Percentiles rank a stretch among this genome's conserved stretches.
phyloP scores from a whole-genome alignment of 345 rosid species.

The Citrus glauca region DNA sequence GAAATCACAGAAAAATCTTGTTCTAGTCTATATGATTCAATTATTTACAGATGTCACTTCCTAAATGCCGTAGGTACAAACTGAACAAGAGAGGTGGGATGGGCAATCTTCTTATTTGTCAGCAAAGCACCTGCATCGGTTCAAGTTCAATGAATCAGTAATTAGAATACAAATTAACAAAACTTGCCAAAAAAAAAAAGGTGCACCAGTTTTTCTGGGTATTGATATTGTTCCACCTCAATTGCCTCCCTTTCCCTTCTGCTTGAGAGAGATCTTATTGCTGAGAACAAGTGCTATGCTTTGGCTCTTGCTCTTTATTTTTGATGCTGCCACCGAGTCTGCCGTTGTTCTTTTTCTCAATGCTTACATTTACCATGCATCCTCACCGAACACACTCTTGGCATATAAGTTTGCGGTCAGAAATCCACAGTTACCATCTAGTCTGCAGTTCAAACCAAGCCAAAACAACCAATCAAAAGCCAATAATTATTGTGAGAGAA shows the following conservation, averaged over 20 bases:
- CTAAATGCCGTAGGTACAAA: conserved; percentile 6
- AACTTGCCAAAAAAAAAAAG: too few relatives aligned
- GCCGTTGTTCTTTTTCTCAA: conserved; percentile 69
- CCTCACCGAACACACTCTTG: conserved; percentile 83
- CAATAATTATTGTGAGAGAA: neutral
- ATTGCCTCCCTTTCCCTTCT: conserved; percentile 48
- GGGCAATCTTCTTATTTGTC: neutral
- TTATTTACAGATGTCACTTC: neutral
- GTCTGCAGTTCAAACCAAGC: conserved; percentile 38
- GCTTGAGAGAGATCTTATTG: conserved; percentile 73
- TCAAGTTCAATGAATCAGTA: neutral
- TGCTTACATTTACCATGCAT: conserved; percentile 77
- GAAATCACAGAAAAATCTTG: neutral
- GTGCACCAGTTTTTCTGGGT: conserved; percentile 2
- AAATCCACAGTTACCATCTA: conserved; percentile 80
- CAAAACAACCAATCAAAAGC: neutral
- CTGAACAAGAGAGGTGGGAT: neutral
- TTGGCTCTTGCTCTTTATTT: conserved; percentile 77
- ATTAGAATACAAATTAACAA: neutral
- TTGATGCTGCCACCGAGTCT: conserved; percentile 77
- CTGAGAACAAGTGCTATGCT: conserved; percentile 81
- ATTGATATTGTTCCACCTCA: conserved; percentile 16
- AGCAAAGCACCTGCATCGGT: conserved; percentile 1
- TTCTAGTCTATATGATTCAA: neutral
- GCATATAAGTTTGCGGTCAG: conserved; percentile 90